phyloP scores from a whole-genome alignment of 1,139 yeast genomes.

The Hyphopichia pseudoburtonii region DNA sequence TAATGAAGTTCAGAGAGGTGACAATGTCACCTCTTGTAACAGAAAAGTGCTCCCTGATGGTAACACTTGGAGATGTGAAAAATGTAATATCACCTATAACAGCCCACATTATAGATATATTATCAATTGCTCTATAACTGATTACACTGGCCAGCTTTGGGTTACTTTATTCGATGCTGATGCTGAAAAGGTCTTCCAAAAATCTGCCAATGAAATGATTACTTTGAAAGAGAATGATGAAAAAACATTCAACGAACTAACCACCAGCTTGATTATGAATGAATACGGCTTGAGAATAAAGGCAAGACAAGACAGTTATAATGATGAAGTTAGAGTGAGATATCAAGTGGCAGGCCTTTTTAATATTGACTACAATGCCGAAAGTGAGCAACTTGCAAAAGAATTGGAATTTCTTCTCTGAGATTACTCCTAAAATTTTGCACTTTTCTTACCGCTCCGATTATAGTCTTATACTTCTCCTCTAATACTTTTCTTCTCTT shows the following conservation, averaged over 20 bases:
- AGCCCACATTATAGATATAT: slow-evolving; percentile 80
- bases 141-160: slow-evolving; percentile 84
- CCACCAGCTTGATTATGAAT: slow-evolving; percentile 58
- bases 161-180: slow-evolving; percentile 83
- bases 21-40: slow-evolving; percentile 55
- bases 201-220: slow-evolving; percentile 66
- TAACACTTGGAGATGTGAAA: slow-evolving; percentile 88
- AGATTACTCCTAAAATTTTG: too few species aligned
- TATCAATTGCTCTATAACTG: slow-evolving; percentile 69
- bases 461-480: too few species aligned
- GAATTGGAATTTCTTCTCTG: slow-evolving; percentile 40
- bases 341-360: slow-evolving; percentile 62
- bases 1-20: slow-evolving; percentile 36
- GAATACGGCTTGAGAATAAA: slow-evolving; percentile 74
- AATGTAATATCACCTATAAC: slow-evolving; percentile 69
- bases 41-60: slow-evolving; percentile 77
- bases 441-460: too few species aligned
- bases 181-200: slow-evolving; percentile 68
- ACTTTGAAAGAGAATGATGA: slow-evolving; percentile 36
- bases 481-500: too few species aligned
- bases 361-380: slow-evolving; percentile 59
- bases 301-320: slow-evolving; percentile 82
- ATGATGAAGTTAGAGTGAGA: slow-evolving; percentile 75
- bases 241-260: slow-evolving; percentile 45
- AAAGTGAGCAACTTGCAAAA: slow-evolving; percentile 58